A percentile compares a stretch with the other conserved stretches of the same genome.
Evolutionary conservation across 108 stramenopile species (phyloP).

Genomic region (Cyclotella atomus): DNA sequence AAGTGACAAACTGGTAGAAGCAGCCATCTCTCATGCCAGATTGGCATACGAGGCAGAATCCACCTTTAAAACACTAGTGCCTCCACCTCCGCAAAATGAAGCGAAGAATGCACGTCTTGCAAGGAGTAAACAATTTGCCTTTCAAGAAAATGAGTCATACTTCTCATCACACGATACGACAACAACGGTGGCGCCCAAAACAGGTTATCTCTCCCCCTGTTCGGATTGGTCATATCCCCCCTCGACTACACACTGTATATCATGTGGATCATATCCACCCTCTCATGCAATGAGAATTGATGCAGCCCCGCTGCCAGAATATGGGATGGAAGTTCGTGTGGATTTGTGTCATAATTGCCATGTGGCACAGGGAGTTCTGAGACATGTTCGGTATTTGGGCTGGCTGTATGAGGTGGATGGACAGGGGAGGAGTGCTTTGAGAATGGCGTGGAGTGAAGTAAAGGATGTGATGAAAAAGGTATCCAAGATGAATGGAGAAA

Average conservation of each 20-base stretch:
- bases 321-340: conserved; percentile 70
- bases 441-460: conserved; percentile 36
- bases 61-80: conserved; percentile 18
- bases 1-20: conserved; percentile 30
- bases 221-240: conserved; percentile 36
- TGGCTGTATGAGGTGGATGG: conserved; percentile 62
- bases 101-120: conserved; percentile 26
- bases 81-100: conserved; percentile 39
- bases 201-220: conserved; percentile 49
- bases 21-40: conserved; percentile 22
- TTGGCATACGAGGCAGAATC: conserved; percentile 29
- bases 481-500: neutral
- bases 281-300: conserved; percentile 50
- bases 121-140: conserved; percentile 3
- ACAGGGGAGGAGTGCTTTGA: conserved; percentile 59
- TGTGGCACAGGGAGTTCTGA: conserved; percentile 70
- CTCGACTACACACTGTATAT: conserved; percentile 36
- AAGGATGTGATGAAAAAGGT: neutral
- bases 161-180: neutral
- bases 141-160: conserved; percentile 7
- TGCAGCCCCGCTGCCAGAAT: conserved; percentile 71
- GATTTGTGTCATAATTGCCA: conserved; percentile 72
- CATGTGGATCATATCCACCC: conserved; percentile 49
- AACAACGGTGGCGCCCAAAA: conserved; percentile 12
- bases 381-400: conserved; percentile 63